Evolutionary conservation across 768 basidiomycete species (phyloP).

Genomic region (Tylopilus subfusipes): DNA sequence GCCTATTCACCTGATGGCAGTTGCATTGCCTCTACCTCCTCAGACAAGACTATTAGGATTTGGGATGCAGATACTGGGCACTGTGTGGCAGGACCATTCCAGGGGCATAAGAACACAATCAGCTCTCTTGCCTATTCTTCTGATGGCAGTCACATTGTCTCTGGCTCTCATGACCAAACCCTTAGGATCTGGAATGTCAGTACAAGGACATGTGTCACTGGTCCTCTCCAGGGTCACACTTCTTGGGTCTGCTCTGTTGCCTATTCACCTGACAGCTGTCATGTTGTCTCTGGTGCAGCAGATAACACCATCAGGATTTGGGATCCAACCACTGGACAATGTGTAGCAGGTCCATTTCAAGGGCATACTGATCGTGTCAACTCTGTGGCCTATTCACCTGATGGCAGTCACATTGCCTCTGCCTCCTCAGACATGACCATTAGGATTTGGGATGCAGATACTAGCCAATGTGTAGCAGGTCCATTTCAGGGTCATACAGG

Average conservation of each 20-base stretch:
- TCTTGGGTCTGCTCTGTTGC: background rate
- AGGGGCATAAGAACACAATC: background rate
- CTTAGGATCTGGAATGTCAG: conserved; percentile 17
- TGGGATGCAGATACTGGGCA: conserved; percentile 16
- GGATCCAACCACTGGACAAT: conserved; percentile 11
- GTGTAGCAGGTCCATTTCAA: conserved; percentile 3
- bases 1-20: conserved; percentile 19
- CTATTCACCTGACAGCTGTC: conserved; percentile 23
- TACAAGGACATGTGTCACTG: conserved; percentile 7
- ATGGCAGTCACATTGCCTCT: conserved; percentile 24
- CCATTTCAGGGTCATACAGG: conserved; percentile 17
- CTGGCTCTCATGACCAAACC: background rate
- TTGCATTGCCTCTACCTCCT: conserved; percentile 22
- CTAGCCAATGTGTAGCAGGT: conserved; percentile 12
- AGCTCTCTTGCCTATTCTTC: conserved; percentile 11
- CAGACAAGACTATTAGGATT: conserved; percentile 10
- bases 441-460: conserved; percentile 19
- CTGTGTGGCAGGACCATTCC: background rate
- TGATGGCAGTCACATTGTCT: conserved; percentile 13
- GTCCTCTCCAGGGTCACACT: conserved; percentile 8
- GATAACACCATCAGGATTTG: conserved; percentile 20
- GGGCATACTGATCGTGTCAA: conserved; percentile 5
- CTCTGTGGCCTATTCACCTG: conserved; percentile 25
- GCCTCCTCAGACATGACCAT: conserved; percentile 20
- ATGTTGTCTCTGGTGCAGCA: conserved; percentile 16